Percentiles rank a stretch among this genome's conserved stretches.
Conservation (phyloP, 768 basidiomycete species). For the Lentinula lateritia region DNA sequence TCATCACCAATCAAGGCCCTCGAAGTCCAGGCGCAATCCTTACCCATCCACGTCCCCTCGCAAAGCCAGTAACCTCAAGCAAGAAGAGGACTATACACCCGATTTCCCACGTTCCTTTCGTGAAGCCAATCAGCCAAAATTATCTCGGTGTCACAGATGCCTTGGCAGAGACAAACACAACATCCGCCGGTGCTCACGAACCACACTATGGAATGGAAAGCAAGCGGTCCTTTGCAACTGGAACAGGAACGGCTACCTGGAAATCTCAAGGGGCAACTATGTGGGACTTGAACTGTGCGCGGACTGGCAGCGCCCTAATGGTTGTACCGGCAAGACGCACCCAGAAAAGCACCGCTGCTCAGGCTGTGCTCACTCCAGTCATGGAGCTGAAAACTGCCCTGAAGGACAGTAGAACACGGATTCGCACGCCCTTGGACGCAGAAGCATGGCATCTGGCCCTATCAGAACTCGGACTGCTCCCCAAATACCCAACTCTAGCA, state of each 20-base stretch:
- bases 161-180: conserved; percentile 24
- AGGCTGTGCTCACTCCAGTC: conserved; percentile 13
- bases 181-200: conserved; percentile 12
- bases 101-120: neutral
- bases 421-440: conserved; percentile 24
- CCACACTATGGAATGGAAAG: conserved; percentile 17
- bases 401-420: conserved; percentile 20
- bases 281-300: conserved; percentile 23
- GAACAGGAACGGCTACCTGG: too few species aligned
- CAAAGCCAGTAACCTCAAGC: too few species aligned
- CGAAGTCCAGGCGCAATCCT: neutral
- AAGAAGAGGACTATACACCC: neutral
- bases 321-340: too few species aligned
- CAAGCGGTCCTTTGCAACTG: conserved; percentile 9
- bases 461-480: conserved; percentile 7
- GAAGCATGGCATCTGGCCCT: conserved; percentile 25
- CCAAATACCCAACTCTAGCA: conserved; percentile 21
- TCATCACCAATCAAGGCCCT: too few species aligned
- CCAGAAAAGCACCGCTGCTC: conserved; percentile 29
- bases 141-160: conserved; percentile 16
- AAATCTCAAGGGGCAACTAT: conserved; percentile 7
- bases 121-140: neutral
- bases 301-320: conserved; percentile 23
- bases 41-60: neutral
- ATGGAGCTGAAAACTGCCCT: conserved; percentile 37